These are phyloP conservation scores for Starmerella potacharoeniae DNA, from an alignment of 805 yeast species.

Conservation along the genomic window DNA sequence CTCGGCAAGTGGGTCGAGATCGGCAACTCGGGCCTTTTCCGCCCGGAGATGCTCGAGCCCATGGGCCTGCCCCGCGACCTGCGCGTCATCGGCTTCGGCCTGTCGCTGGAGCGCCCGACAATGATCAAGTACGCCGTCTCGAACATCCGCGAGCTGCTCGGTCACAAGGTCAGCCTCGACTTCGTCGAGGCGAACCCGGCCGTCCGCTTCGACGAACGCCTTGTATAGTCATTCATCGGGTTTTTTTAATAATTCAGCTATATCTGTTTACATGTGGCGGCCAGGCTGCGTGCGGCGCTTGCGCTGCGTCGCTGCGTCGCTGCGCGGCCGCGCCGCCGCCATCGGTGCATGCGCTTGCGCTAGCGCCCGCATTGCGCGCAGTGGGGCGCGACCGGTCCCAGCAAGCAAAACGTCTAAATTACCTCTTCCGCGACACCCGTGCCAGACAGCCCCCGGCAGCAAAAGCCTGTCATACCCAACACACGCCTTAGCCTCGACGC, in stretches of 20 bases:
- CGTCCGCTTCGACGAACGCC: slow-evolving; percentile 82
- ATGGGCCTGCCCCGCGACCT: slow-evolving; percentile 95
- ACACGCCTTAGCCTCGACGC: not conserved
- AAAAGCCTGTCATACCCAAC: no score
- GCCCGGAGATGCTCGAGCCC: slow-evolving; percentile 97
- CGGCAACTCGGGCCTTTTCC: slow-evolving; percentile 98
- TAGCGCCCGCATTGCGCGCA: no score
- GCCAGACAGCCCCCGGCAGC: no score
- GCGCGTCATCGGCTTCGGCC: slow-evolving; percentile 95
- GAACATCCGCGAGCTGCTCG: slow-evolving; percentile 90
- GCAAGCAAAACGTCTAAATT: not conserved
- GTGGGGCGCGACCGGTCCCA: not conserved
- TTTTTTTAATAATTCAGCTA: not conserved
- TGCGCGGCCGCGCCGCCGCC: no score
- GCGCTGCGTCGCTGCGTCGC: no score
- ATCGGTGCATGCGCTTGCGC: no score
- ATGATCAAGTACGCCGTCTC: slow-evolving; percentile 96
- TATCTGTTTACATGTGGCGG: not conserved
- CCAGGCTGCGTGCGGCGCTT: no score
- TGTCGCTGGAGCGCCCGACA: slow-evolving; percentile 95
- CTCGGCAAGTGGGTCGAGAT: slow-evolving; percentile 96
- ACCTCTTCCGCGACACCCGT: no score
- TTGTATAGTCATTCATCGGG: slow-evolving; percentile 26
- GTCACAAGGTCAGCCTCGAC: slow-evolving; percentile 91
- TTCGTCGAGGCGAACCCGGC: slow-evolving; percentile 95